Evolutionary conservation across 2,329 filamentous ascomycete species (phyloP), one percentile per base, ranked within the genome.

Genomic region (Alternaria conjuncta): DNA sequence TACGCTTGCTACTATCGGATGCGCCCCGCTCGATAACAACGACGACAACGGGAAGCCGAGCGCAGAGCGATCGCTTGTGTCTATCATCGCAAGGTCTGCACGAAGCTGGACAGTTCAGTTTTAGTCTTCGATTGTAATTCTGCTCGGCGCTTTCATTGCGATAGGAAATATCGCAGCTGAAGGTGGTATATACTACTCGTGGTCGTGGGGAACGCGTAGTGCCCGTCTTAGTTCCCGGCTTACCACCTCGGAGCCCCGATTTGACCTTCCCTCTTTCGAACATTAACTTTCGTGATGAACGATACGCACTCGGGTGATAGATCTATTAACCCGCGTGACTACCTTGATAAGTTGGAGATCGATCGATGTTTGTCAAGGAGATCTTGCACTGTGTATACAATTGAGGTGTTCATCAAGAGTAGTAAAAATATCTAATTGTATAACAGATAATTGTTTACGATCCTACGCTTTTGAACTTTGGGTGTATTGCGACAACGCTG

Each of bases 1-100:
- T 9, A 60, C 18, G n/a, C 41, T n/a, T 60, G 49, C 49, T 26
- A 32, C 18, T 20, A 59, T 41, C 25, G 49, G 60, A 46, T 63
- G 60, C 41, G 23, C n/a, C 11, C 23, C 28, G 30, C 13, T 23
- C 6, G 13, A n/a, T 5, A 30, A 25, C 23, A 25, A 18, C 13
- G 45, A 18, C 30, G 23, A 15, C 12, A 50, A 21, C 20, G n/a
- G 7, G 13, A 54, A 6, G 47, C 18, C 43, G 2, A 26, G 13
- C 18, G 26, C 26, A 5, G 20, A 0, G 15, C n/a, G 7, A 12
- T 20, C 23, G 28, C n/a, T 4, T 12, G 7, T 12, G 15, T 20
- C 46, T 23, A 43, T 11, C 49, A 62, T 32, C 13, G 30, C 30
- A 8, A 32, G 30, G 30, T 32, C 13, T 32, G 13, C 1, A 1